Conservation (phyloP, 768 basidiomycete genomes). For the Phallus indusiatus region DNA sequence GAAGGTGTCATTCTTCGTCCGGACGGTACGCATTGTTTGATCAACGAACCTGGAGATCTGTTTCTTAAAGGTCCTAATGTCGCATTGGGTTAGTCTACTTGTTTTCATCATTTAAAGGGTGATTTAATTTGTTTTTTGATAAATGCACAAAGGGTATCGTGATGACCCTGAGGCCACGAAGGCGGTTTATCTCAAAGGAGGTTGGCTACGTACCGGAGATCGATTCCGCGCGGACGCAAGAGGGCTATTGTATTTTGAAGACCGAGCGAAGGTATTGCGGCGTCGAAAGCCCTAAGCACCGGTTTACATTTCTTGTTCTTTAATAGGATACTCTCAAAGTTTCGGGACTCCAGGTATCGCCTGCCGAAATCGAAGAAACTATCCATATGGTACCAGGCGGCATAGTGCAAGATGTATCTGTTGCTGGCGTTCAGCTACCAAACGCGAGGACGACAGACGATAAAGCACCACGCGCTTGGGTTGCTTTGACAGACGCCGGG, state of each 20-base stretch:
- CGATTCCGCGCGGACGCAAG: conserved; percentile 50
- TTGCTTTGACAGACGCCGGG: conserved; percentile 54
- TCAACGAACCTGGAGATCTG: conserved; percentile 60
- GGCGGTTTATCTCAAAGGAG: conserved; percentile 51
- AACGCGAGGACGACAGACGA: conserved; percentile 65
- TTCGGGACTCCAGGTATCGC: conserved; percentile 72
- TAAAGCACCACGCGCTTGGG: conserved; percentile 69
- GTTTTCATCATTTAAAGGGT: background rate
- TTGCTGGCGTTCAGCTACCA: conserved; percentile 51
- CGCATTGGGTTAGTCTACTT: conserved; percentile 33
- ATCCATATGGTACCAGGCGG: conserved; percentile 51
- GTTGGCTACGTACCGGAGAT: conserved; percentile 77
- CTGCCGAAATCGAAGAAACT: conserved; percentile 63
- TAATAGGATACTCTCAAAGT: conserved; percentile 68
- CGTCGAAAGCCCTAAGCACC: background rate
- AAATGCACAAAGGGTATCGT: conserved; percentile 36
- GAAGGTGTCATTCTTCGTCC: conserved; percentile 51
- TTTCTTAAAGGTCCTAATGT: conserved; percentile 47
- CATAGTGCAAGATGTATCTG: conserved; percentile 54
- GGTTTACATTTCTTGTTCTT: too few species aligned
- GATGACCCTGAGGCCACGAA: conserved; percentile 55
- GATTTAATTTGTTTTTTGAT: too few species aligned
- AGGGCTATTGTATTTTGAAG: conserved; percentile 65
- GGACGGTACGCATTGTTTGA: conserved; percentile 42
- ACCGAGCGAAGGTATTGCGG: conserved; percentile 55